These are phyloP conservation scores for Condylostoma magnum DNA, from an alignment of 169 alveolate genomes.

Conservation along the genomic window DNA sequence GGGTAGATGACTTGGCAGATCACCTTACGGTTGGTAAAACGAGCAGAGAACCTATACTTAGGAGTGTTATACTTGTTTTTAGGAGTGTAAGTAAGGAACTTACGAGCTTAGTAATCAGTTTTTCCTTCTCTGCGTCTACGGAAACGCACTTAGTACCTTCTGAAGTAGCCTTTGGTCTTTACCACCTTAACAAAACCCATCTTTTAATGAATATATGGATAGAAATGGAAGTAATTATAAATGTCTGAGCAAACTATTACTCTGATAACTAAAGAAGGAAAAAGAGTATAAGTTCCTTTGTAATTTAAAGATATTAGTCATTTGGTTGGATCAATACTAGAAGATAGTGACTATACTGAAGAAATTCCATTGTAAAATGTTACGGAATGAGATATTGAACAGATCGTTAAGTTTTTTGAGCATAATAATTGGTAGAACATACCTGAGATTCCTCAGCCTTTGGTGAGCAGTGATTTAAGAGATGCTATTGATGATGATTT, in stretches of 20 bases:
- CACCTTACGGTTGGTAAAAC: constrained; percentile 94
- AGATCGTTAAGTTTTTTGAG: constrained; percentile 1
- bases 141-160: constrained; percentile 98
- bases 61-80: constrained; percentile 99
- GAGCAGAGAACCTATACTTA: constrained; percentile 98
- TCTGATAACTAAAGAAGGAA: constrained; percentile 27
- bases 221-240: too few relatives aligned
- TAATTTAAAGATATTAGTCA: not conserved
- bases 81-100: constrained; percentile 96
- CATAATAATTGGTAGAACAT: constrained; percentile 18
- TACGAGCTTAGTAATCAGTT: constrained; percentile 99
- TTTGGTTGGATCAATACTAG: not conserved
- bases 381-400: not conserved
- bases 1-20: constrained; percentile 97
- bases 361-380: constrained; percentile 28
- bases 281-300: not conserved
- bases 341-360: constrained; percentile 28
- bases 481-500: constrained; percentile 11
- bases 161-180: constrained; percentile 98
- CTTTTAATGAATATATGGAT: constrained; percentile 31
- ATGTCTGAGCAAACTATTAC: too few relatives aligned
- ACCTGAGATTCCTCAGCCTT: not conserved
- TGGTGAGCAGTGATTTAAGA: not conserved
- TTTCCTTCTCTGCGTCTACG: constrained; percentile 99
- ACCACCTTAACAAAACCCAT: constrained; percentile 98